A percentile compares a stretch with the other conserved stretches of the same genome.
phyloP scores from a whole-genome alignment of 768 basidiomycete genomes.

The Tremella mesenterica region DNA sequence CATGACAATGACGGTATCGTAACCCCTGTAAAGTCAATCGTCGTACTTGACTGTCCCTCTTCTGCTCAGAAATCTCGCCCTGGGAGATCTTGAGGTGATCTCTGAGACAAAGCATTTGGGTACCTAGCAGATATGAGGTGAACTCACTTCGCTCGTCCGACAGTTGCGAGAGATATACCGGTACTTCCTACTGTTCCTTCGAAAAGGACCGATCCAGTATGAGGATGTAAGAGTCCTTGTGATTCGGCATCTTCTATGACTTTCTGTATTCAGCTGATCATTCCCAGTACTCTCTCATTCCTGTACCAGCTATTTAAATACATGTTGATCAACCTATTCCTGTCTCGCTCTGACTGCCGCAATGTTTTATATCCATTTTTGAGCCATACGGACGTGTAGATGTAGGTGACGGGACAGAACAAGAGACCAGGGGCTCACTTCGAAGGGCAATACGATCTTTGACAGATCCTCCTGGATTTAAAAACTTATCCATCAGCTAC shows the following conservation, averaged over 20 bases:
- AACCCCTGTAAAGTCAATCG: constrained; percentile 60
- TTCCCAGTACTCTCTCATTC: too few relatives aligned
- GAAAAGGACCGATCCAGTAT: constrained; percentile 86
- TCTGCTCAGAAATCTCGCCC: too few relatives aligned
- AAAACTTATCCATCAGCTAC: constrained; percentile 54
- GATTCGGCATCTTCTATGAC: constrained; percentile 92
- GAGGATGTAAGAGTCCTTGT: constrained; percentile 67
- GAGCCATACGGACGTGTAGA: not conserved
- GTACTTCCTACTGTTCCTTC: constrained; percentile 77
- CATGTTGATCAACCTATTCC: too few relatives aligned
- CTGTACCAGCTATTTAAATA: too few relatives aligned
- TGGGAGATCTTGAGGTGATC: not conserved
- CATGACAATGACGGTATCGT: constrained; percentile 62
- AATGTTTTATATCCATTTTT: too few relatives aligned
- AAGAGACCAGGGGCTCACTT: too few relatives aligned
- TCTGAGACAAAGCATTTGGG: not conserved
- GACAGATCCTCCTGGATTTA: constrained; percentile 95
- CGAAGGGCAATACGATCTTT: constrained; percentile 94
- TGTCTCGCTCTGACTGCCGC: too few relatives aligned
- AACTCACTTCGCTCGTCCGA: constrained; percentile 71
- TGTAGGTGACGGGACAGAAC: not conserved
- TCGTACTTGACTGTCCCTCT: not conserved
- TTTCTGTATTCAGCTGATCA: too few relatives aligned
- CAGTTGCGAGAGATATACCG: constrained; percentile 86
- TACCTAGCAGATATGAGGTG: not conserved